Conservation (phyloP, 352 stramenopile genomes). For the Elongisporangium senticosum region DNA sequence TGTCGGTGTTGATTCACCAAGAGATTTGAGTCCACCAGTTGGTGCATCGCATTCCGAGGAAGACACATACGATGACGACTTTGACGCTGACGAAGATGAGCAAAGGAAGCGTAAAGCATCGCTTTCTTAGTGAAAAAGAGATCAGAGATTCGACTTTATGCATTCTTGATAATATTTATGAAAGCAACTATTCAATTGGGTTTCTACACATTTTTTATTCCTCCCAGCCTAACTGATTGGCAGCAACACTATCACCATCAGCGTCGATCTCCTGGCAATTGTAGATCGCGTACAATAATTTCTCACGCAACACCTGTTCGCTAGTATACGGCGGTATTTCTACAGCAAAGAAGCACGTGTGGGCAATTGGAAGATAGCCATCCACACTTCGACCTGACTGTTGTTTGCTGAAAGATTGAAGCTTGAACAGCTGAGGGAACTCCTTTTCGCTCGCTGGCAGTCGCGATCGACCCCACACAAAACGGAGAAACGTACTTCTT, state of each 20-base stretch:
- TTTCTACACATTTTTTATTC: constrained; percentile 23
- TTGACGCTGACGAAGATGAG: not conserved
- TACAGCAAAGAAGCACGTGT: constrained; percentile 99
- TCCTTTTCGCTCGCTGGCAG: constrained; percentile 73
- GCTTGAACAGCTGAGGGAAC: constrained; percentile 90
- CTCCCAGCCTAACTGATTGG: constrained; percentile 79
- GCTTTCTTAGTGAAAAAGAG: not conserved
- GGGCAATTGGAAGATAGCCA: constrained; percentile 92
- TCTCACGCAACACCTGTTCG: constrained; percentile 58
- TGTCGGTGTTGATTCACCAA: not conserved
- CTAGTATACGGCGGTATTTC: constrained; percentile 93
- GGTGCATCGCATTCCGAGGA: not conserved
- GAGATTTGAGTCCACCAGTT: not conserved
- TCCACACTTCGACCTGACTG: constrained; percentile 35
- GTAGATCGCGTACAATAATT: constrained; percentile 90
- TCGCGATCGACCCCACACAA: constrained; percentile 89
- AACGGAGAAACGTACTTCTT: constrained; percentile 82
- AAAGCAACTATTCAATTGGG: not conserved
- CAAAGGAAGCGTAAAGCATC: not conserved
- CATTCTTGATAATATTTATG: too few species aligned
- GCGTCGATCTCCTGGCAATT: constrained; percentile 93
- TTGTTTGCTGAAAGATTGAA: constrained; percentile 83
- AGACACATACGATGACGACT: not conserved
- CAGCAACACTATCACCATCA: constrained; percentile 71
- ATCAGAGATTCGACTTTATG: not conserved